phyloP scores from a whole-genome alignment of 139 green algal genomes.

The Klebsormidium nitens region DNA sequence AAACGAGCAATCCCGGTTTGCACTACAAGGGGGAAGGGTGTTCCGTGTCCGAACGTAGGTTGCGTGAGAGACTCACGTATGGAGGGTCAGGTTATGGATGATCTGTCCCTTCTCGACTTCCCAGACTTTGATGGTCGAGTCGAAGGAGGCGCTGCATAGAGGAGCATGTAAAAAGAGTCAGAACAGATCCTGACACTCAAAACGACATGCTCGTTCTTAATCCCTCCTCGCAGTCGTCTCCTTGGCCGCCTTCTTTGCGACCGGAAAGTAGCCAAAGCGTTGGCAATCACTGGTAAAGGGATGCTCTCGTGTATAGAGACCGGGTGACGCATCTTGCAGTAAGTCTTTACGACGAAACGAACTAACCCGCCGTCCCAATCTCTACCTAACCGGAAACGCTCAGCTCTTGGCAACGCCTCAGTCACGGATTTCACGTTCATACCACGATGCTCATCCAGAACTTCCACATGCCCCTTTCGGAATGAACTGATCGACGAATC shows the following conservation, averaged over 20 bases:
- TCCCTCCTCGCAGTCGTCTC: not conserved
- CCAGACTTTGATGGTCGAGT: conserved; percentile 78
- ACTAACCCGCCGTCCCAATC: not conserved
- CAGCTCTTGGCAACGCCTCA: no score
- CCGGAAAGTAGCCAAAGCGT: no score
- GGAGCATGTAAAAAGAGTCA: conserved; percentile 3
- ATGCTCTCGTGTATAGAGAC: no score
- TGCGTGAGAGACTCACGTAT: conserved; percentile 43
- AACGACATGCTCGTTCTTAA: not conserved
- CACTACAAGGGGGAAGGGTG: no score
- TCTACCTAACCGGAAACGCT: no score
- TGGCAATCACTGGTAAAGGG: no score
- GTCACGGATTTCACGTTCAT: no score
- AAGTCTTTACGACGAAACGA: not conserved
- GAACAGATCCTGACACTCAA: not conserved
- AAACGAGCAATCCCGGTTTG: no score
- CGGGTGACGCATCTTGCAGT: no score
- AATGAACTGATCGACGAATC: not conserved
- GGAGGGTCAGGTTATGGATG: conserved; percentile 55
- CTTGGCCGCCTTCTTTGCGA: not conserved
- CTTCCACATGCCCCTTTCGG: not conserved
- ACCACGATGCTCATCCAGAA: not conserved
- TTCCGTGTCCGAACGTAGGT: no score
- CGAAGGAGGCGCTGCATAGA: conserved; percentile 64
- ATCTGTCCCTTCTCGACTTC: conserved; percentile 63